These are phyloP conservation scores for Pichia phayaonensis DNA, from an alignment of 805 yeast genomes.

Conservation along the genomic window DNA sequence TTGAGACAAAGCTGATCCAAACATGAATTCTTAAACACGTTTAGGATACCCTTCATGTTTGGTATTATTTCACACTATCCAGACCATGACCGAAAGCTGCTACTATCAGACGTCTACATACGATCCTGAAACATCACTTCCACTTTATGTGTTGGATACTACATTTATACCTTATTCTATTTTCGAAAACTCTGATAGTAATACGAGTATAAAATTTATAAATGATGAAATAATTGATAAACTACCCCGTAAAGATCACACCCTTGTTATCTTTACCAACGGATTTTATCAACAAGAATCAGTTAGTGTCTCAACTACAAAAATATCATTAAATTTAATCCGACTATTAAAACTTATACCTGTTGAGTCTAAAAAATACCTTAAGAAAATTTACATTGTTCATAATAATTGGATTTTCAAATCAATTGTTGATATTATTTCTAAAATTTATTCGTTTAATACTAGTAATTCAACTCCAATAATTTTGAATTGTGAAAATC, in stretches of 20 bases:
- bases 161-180: conserved; percentile 61
- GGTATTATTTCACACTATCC: neutral
- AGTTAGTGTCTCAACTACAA: conserved; percentile 8
- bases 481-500: conserved; percentile 29
- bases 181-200: conserved; percentile 12
- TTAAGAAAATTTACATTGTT: conserved; percentile 64
- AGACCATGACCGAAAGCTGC: conserved; percentile 4
- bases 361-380: conserved; percentile 40
- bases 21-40: neutral
- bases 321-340: conserved; percentile 27
- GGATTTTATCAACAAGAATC: conserved; percentile 46
- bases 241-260: conserved; percentile 58
- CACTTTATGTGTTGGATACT: conserved; percentile 78
- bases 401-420: conserved; percentile 89
- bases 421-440: conserved; percentile 63
- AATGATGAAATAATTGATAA: conserved; percentile 37
- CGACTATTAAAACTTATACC: conserved; percentile 50
- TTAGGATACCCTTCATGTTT: neutral
- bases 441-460: conserved; percentile 39
- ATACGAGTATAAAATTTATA: conserved; percentile 17
- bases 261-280: conserved; percentile 70
- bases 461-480: conserved; percentile 11
- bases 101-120: conserved; percentile 39
- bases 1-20: neutral
- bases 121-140: conserved; percentile 63